A percentile compares a stretch with the other conserved stretches of the same genome.
phyloP scores from a whole-genome alignment of 768 basidiomycete species.

The Suillus plorans region DNA sequence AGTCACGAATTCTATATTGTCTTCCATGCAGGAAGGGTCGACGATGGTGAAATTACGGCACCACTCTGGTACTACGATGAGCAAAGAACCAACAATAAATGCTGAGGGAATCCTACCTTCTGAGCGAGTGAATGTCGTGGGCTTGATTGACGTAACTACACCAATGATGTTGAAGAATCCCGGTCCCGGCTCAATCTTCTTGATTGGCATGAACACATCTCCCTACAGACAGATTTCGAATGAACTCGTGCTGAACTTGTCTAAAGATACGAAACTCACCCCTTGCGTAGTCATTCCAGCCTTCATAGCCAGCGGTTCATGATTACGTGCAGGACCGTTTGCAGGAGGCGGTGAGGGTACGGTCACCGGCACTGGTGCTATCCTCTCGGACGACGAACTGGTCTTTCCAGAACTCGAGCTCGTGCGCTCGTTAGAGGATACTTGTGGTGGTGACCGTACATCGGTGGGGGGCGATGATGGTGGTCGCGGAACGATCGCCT shows the following conservation, averaged over 20 bases:
- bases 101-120: slow-evolving; percentile 24
- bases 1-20: slow-evolving; percentile 23
- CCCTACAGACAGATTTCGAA: slow-evolving; percentile 17
- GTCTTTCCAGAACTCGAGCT: neutral
- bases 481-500: neutral
- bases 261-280: neutral
- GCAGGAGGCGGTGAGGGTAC: neutral
- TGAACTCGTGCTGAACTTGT: too few species aligned
- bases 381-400: neutral
- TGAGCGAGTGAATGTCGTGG: slow-evolving; percentile 17
- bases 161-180: slow-evolving; percentile 30
- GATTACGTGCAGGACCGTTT: neutral
- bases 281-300: slow-evolving; percentile 1
- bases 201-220: slow-evolving; percentile 23
- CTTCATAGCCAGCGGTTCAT: neutral
- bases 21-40: slow-evolving; percentile 49
- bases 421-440: neutral
- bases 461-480: neutral
- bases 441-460: neutral
- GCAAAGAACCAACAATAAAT: neutral
- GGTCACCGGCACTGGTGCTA: neutral
- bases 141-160: slow-evolving; percentile 24
- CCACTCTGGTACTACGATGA: slow-evolving; percentile 41
- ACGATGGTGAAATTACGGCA: slow-evolving; percentile 43
- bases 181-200: slow-evolving; percentile 12